Conservation (phyloP, 1,284 basidiomycete genomes). For the Phlebopus sp. region DNA sequence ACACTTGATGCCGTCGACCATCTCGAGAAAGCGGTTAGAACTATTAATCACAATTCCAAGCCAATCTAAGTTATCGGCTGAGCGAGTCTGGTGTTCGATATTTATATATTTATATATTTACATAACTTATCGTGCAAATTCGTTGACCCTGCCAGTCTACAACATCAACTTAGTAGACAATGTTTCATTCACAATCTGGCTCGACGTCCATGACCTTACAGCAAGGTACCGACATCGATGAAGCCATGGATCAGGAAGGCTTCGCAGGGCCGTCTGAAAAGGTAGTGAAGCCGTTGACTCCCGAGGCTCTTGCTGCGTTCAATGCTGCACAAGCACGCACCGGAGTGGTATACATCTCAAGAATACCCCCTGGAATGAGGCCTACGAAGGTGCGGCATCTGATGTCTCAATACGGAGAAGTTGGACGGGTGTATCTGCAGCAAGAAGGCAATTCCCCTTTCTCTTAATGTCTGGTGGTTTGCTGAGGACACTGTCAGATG, state of each 20-base stretch:
- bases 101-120: too few relatives aligned
- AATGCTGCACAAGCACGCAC: conserved; percentile 66
- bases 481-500: conserved; percentile 44
- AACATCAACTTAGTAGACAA: too few relatives aligned
- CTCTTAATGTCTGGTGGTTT: background rate
- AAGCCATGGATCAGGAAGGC: conserved; percentile 56
- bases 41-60: too few relatives aligned
- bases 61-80: too few relatives aligned
- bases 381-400: conserved; percentile 95
- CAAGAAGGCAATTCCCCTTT: conserved; percentile 57
- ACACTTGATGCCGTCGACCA: too few relatives aligned
- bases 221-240: conserved; percentile 1
- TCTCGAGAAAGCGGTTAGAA: too few relatives aligned
- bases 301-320: conserved; percentile 69
- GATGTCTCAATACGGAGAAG: conserved; percentile 80
- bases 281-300: conserved; percentile 66
- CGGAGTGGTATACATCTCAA: conserved; percentile 92
- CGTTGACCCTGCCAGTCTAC: too few relatives aligned
- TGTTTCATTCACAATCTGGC: too few relatives aligned
- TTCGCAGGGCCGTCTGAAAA: conserved; percentile 52
- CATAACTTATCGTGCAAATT: too few relatives aligned
- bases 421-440: conserved; percentile 86
- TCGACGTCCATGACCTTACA: too few relatives aligned
- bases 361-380: conserved; percentile 98
- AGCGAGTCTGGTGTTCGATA: too few relatives aligned